Percentiles rank a stretch among this genome's conserved stretches.
Conservation (phyloP, 1,284 basidiomycete species). For the Malassezia psittaci region DNA sequence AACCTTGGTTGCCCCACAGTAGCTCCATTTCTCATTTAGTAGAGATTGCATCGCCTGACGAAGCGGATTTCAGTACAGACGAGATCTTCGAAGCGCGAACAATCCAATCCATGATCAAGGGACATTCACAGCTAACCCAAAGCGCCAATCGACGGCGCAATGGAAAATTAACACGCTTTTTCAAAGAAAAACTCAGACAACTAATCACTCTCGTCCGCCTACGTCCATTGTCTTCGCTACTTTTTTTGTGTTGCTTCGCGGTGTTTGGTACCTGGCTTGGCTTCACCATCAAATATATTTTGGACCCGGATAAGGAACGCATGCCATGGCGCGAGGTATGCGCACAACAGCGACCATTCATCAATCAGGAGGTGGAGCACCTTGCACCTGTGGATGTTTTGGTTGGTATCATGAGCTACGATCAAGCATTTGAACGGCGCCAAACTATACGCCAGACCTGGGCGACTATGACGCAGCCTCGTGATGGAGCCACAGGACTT, state of each 20-base stretch:
- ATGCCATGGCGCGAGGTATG: constrained; percentile 90
- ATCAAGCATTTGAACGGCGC: constrained; percentile 64
- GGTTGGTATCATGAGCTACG: constrained; percentile 82
- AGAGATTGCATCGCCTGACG: not conserved
- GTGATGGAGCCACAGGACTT: constrained; percentile 37
- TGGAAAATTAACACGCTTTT: no score
- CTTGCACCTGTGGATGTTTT: constrained; percentile 81
- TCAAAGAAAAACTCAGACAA: no score
- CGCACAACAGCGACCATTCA: constrained; percentile 53
- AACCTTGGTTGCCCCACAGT: not conserved
- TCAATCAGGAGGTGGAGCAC: constrained; percentile 53
- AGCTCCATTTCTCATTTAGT: not conserved
- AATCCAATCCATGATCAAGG: not conserved
- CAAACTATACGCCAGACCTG: constrained; percentile 83
- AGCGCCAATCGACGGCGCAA: no score
- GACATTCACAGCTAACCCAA: not conserved
- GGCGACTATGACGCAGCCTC: constrained; percentile 58
- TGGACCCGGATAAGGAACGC: constrained; percentile 87
- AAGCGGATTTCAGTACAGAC: not conserved
- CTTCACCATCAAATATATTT: not conserved
- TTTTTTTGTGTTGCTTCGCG: no score
- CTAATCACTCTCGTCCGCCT: no score
- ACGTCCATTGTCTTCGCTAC: no score
- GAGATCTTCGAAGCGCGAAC: constrained; percentile 1
- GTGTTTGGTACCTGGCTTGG: not conserved